Evolutionary conservation across 805 yeast species (phyloP), one percentile per base, ranked within the genome.

Genomic region (Cyberlindnera mississippiensis): DNA sequence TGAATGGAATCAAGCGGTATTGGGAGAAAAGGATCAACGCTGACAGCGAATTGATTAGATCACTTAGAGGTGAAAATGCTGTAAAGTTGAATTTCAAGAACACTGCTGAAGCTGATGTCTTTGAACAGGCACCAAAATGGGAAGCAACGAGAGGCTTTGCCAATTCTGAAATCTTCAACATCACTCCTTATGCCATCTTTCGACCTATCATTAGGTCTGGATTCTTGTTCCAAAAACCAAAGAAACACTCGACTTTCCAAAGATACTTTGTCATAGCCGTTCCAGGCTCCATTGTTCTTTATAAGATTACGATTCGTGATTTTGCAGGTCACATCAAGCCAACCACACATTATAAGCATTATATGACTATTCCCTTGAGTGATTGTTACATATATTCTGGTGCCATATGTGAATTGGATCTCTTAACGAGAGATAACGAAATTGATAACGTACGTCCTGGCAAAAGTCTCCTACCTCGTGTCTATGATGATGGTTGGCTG

Each of bases 401-500:
- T 2, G 60, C 71, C 2, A 61, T 75, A 2, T 77, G 90, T 2
- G 71, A 69, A 11, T 56, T 71, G 27, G 89, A 82, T 48, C 63
- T 88, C 20, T 56, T 81, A 24, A 55, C 61, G 10, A 61, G 76
- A 11, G 73, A 68, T 37, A 63, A 59, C 17, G 72, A 70, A 19
- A 78, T 79, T 42, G 64, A 66, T 3, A 57, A 62, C 16, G 62
- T 26, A 7, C 40, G 72, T 42, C 82, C 85, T 0, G 85, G 82
- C 0, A 71, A 68, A 4, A 71, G 73, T 36, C 63, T 80, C 0
- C 57, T 84, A 24, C 96, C 97, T 0, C 66, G 95, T 28, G 67
- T 83, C 0, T 89, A 85, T 56, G 63, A 73, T 2, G 95, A 89
- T 61, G 96, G 96, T 0, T 84, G 95, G 88, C 75, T 71, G 49